Conservation (phyloP, 2,329 filamentous ascomycete species). For the Myriosclerotinia scirpicola region DNA sequence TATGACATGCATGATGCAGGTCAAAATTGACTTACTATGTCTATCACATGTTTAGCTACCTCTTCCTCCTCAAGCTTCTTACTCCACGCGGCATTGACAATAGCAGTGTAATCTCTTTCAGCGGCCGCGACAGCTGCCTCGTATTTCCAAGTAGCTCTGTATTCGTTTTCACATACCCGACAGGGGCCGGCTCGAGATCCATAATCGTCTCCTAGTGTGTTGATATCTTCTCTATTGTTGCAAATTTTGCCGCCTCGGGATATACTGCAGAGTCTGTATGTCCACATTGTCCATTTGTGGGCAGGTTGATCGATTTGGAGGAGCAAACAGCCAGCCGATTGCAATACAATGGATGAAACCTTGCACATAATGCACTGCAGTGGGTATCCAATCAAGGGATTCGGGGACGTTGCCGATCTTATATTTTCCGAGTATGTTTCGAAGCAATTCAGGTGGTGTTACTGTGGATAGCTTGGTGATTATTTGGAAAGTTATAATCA, state of each 20-base stretch:
- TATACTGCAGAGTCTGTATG: constrained; percentile 2
- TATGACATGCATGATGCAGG: not conserved
- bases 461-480: not conserved
- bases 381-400: too few species aligned
- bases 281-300: constrained; percentile 7
- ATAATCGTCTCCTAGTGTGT: not conserved
- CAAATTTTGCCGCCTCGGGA: not conserved
- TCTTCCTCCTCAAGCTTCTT: not conserved
- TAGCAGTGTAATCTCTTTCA: not conserved
- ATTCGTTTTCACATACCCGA: not conserved
- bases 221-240: not conserved
- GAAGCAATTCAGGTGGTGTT: not conserved
- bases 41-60: not conserved
- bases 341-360: constrained; percentile 2
- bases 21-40: not conserved
- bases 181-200: not conserved
- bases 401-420: too few species aligned
- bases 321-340: not conserved
- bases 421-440: not conserved
- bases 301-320: not conserved
- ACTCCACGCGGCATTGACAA: not conserved
- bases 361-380: not conserved
- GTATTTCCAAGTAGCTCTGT: not conserved
- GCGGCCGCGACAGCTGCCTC: not conserved
- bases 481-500: not conserved